Conservation (phyloP, 1,139 yeast genomes). For the Barnettozyma hawaiiensis region DNA sequence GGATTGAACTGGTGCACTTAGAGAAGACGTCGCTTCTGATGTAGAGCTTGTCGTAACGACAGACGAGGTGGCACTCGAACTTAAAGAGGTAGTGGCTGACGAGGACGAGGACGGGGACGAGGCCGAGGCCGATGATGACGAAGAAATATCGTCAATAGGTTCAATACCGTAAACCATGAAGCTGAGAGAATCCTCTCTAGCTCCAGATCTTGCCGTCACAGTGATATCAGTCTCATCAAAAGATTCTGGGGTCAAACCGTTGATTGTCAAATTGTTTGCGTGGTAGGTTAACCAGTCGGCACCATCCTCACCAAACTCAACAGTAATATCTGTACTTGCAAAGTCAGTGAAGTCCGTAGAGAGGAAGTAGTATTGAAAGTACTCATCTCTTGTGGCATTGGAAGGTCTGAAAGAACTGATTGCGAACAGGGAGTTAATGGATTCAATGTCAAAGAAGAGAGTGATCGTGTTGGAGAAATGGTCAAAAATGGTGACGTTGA, state of each 20-base stretch:
- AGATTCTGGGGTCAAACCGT: conserved; percentile 60
- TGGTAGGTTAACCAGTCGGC: conserved; percentile 69
- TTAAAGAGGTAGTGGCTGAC: too few species aligned
- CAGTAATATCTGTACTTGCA: conserved; percentile 44
- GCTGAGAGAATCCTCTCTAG: conserved; percentile 38
- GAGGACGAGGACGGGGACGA: conserved; percentile 17
- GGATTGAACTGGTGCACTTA: conserved; percentile 2
- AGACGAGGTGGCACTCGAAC: conserved; percentile 27
- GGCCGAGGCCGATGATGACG: conserved; percentile 18
- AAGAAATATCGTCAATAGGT: conserved; percentile 21
- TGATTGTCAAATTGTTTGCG: conserved; percentile 54
- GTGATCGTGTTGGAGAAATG: conserved; percentile 58
- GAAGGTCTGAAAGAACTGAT: conserved; percentile 45
- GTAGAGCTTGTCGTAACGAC: conserved; percentile 29
- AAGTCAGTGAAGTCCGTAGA: conserved; percentile 50
- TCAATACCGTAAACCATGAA: conserved; percentile 57
- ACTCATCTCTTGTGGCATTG: conserved; percentile 61
- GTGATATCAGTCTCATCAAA: conserved; percentile 46
- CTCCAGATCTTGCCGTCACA: conserved; percentile 44
- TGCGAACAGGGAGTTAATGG: conserved; percentile 42
- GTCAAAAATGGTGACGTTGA: conserved; percentile 58
- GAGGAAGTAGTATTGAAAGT: conserved; percentile 48
- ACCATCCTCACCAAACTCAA: conserved; percentile 37
- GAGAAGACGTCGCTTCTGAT: conserved; percentile 22
- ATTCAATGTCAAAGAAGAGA: conserved; percentile 45